Base-by-base conservation (phyloP, 345 rosid genomes). In the Citrus mangshanensis region DNA sequence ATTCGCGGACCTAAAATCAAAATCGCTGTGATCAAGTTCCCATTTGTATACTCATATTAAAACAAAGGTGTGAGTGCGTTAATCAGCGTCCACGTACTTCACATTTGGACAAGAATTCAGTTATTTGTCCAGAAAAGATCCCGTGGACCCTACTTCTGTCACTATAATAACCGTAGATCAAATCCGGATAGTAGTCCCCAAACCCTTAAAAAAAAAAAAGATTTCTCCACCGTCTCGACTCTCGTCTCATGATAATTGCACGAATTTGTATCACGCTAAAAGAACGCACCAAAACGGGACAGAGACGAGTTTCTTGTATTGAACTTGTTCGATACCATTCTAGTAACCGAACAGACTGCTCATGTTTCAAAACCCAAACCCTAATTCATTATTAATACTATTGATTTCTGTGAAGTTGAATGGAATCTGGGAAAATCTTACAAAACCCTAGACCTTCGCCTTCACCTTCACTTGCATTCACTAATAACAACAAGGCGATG, bases 371-470 rank as follows among this genome's bases (percentile, higher is more conserved):
- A 76, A 55, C 72, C 73, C 72, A 51, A 75, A 40, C 75, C 78
- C 78, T 72, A 72, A 60, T 35, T 72, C 46, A 4, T 27, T 68
- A 9, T 8, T 67, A 8, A 3, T 46, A 21, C 16, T 46, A 12
- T 22, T 32, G 27, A n/a, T 69, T 59, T 66, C 70, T 37, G 25
- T 67, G 62, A 78, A 51, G 56, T 40, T 62, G 66, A 51, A 81
- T 81, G 89, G 80, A 84, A 67, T 80, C 89, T 16, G 84, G 68
- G 76, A 82, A 82, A 71, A 18, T 75, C 28, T 3, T 80, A 46
- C 76, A 84, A 70, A 87, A 85, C 86, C 87, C 91, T 79, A 87
- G 86, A 67, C 38, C 68, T 37, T 74, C 77, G 16, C 74, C 38
- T 49, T 61, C 70, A 70, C 24, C 81, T 56, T 69, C 76, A 37